Evolutionary conservation across 2,329 filamentous ascomycete genomes (phyloP).

Genomic region (Ophiocordyceps camponoti-saundersi): DNA sequence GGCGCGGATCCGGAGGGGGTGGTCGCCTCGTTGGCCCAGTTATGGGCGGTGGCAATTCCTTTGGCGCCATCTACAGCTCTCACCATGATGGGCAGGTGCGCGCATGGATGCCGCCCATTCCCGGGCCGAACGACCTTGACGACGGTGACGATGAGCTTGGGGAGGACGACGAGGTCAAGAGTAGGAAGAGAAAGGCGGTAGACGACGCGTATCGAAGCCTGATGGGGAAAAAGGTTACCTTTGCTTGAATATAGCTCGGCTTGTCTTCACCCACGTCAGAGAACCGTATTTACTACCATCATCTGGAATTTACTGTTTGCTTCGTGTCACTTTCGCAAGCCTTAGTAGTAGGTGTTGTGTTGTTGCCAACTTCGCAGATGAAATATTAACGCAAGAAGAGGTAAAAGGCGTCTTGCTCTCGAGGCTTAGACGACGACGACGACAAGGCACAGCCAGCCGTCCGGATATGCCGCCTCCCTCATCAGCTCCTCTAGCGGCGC

Average conservation of each 20-base stretch:
- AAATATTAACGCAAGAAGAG: neutral
- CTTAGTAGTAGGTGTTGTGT: neutral
- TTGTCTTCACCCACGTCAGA: neutral
- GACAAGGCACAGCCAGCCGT: conserved; percentile 80
- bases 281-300: neutral
- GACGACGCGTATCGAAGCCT: conserved; percentile 67
- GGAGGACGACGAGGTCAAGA: conserved; percentile 26
- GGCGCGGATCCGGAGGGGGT: conserved; percentile 47
- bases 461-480: conserved; percentile 68
- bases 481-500: conserved; percentile 72
- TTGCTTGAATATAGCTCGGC: conserved; percentile 16
- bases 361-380: neutral
- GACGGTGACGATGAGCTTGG: conserved; percentile 25
- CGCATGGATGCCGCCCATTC: conserved; percentile 51
- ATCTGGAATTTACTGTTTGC: neutral
- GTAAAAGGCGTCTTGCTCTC: neutral
- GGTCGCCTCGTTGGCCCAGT: conserved; percentile 40
- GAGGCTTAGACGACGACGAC: conserved; percentile 38
- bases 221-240: conserved; percentile 55
- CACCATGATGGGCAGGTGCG: conserved; percentile 74
- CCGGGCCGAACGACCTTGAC: conserved; percentile 31
- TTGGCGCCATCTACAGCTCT: conserved; percentile 54
- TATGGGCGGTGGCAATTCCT: conserved; percentile 35
- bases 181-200: conserved; percentile 57
- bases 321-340: neutral